Evolutionary conservation across 139 green algal genomes (phyloP), one percentile per base, ranked within the genome.

Genomic region (Picochlorum sp.): DNA sequence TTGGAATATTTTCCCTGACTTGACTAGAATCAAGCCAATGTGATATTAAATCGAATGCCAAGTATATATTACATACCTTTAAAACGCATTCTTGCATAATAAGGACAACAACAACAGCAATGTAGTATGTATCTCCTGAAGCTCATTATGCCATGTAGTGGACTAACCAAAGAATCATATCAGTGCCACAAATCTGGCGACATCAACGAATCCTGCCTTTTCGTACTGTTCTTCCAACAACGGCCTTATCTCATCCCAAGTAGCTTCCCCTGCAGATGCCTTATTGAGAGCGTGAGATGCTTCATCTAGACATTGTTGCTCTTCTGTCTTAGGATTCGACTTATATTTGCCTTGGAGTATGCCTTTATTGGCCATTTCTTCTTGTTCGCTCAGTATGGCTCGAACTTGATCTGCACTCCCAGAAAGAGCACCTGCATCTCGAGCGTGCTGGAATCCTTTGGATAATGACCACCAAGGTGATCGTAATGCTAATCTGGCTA

Each of bases 391-490:
- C 22, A 81, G 40, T 0, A 55, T 43, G 4, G 20, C 20, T 30
- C 65, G 49, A 2, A 80, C 55, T 14, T 14, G 16, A 53, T 61
- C 55, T 24, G 33, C 37, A n/a, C 63, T 40, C 2, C 61, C 68
- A 1, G 33, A 24, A n/a, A 90, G 47, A 45, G 55, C 43, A 0
- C 71, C 81, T 7, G 71, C 54, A 14, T 54, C 32, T 22, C 40
- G 53, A 5, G 77, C 65, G 2, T 40, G 32, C 2, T 60, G 55
- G 33, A 78, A 84, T n/a, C 68, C 68, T 4, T 57, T 45, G 0
- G 9, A n/a, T 26, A 92, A 68, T 0, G 63, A 81, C 82, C 82
- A 90, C 84, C 82, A 90, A 13, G 84, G 84, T 57, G 81, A 61
- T 13, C 78, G 70, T 53, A 91, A 69, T 1, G 75, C 71, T 7